These are phyloP conservation scores for Cerrena zonata DNA, from an alignment of 1,284 basidiomycete genomes.

Conservation along the genomic window DNA sequence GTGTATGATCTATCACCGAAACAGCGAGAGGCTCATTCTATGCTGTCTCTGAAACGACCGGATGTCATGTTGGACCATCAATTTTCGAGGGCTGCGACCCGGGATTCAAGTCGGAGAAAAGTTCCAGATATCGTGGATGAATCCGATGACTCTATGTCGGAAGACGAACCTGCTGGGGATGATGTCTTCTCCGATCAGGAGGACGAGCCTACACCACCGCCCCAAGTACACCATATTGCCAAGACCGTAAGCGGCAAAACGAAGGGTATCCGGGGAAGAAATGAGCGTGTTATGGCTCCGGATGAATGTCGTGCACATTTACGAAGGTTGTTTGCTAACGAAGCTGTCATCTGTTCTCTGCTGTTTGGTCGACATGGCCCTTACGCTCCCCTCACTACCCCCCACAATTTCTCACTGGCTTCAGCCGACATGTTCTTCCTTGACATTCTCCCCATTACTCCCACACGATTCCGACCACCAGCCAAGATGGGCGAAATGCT, in stretches of 20 bases:
- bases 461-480: constrained; percentile 93
- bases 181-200: constrained; percentile 40
- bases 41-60: constrained; percentile 56
- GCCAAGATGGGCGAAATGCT: constrained; percentile 87
- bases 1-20: constrained; percentile 84
- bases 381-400: constrained; percentile 56
- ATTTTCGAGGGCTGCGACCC: constrained; percentile 26
- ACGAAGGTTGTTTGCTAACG: constrained; percentile 82
- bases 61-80: constrained; percentile 61
- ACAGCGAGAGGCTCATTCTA: constrained; percentile 64
- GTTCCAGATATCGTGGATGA: constrained; percentile 21
- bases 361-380: constrained; percentile 92
- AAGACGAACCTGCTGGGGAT: constrained; percentile 43
- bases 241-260: constrained; percentile 73
- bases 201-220: constrained; percentile 13
- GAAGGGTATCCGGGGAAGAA: constrained; percentile 72
- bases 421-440: constrained; percentile 97
- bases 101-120: constrained; percentile 4
- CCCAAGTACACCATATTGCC: constrained; percentile 36
- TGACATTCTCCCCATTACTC: constrained; percentile 86
- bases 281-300: constrained; percentile 85
- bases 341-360: constrained; percentile 75
- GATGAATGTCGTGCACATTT: constrained; percentile 93
- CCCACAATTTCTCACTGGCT: constrained; percentile 57
- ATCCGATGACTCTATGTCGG: constrained; percentile 45